Evolutionary conservation across 164 flowering plant species (phyloP).

Genomic region (Echeveria elegans): DNA sequence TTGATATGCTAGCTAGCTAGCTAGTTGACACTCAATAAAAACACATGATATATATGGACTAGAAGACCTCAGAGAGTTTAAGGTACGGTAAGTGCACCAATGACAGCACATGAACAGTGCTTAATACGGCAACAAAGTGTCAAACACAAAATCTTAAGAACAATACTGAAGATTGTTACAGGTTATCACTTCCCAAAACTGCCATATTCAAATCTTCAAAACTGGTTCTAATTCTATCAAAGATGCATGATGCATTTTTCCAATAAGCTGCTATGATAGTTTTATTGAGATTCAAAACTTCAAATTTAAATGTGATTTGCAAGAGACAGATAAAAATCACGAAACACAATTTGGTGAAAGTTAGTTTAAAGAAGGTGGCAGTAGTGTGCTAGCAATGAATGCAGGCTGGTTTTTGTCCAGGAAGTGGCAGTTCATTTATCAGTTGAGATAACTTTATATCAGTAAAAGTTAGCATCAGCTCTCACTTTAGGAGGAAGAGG

Average conservation of each 20-base stretch:
- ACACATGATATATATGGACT: slow-evolving; percentile 3
- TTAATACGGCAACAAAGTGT: neutral
- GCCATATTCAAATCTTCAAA: neutral
- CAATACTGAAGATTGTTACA: neutral
- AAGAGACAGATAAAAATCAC: neutral
- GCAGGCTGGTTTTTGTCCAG: slow-evolving; percentile 7
- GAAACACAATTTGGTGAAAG: slow-evolving; percentile 1
- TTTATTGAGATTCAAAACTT: neutral
- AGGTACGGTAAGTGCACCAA: slow-evolving; percentile 1
- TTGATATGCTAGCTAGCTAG: slow-evolving; percentile 3
- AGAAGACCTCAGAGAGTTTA: slow-evolving; percentile 6
- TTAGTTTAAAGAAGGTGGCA: slow-evolving; percentile 6
- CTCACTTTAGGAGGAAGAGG: neutral
- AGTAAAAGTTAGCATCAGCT: neutral
- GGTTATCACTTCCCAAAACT: neutral
- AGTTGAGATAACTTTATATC: neutral
- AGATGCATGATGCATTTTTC: neutral
- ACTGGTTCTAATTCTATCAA: neutral
- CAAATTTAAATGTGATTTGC: neutral
- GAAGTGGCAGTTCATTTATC: slow-evolving; percentile 7
- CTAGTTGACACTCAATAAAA: neutral
- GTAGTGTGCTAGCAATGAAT: slow-evolving; percentile 6
- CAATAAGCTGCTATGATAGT: no score
- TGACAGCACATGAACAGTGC: neutral
- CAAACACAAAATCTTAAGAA: neutral